A percentile compares a stretch with the other conserved stretches of the same genome.
phyloP scores from a whole-genome alignment of 2,329 filamentous ascomycete species.

The Didymella segeticola region DNA sequence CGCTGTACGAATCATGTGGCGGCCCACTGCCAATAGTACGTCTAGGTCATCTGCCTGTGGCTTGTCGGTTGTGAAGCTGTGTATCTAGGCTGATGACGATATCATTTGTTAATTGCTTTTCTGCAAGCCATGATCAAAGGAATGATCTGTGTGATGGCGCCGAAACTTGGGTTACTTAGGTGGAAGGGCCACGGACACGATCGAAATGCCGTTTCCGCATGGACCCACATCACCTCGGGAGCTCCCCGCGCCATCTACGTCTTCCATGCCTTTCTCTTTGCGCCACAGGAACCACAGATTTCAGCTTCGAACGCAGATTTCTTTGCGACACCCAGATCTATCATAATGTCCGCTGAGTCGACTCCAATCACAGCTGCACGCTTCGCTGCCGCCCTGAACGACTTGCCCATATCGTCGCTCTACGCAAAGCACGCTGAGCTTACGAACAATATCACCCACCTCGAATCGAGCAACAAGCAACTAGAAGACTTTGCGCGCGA shows the following conservation, averaged over 20 bases:
- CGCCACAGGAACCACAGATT: background rate
- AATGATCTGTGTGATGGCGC: too few species aligned
- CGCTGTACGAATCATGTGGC: too few species aligned
- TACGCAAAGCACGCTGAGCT: constrained; percentile 79
- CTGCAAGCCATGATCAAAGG: too few species aligned
- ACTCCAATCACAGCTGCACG: constrained; percentile 66
- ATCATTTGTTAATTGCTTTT: too few species aligned
- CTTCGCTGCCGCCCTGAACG: constrained; percentile 71
- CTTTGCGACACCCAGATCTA: background rate
- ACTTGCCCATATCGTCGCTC: constrained; percentile 70
- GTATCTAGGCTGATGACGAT: too few species aligned
- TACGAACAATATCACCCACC: constrained; percentile 75
- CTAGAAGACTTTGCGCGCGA: constrained; percentile 65
- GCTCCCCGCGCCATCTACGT: constrained; percentile 1
- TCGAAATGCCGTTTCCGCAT: background rate
- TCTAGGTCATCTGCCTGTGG: too few species aligned
- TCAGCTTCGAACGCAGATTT: background rate
- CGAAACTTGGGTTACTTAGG: too few species aligned
- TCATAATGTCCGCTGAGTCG: constrained; percentile 66
- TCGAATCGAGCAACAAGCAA: constrained; percentile 76
- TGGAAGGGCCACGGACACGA: too few species aligned
- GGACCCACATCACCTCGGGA: constrained; percentile 10
- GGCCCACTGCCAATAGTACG: too few species aligned
- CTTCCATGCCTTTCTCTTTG: background rate
- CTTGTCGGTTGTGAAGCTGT: too few species aligned